Base-by-base conservation (phyloP, 1,284 basidiomycete genomes). In the Clitocybe nebularis region DNA sequence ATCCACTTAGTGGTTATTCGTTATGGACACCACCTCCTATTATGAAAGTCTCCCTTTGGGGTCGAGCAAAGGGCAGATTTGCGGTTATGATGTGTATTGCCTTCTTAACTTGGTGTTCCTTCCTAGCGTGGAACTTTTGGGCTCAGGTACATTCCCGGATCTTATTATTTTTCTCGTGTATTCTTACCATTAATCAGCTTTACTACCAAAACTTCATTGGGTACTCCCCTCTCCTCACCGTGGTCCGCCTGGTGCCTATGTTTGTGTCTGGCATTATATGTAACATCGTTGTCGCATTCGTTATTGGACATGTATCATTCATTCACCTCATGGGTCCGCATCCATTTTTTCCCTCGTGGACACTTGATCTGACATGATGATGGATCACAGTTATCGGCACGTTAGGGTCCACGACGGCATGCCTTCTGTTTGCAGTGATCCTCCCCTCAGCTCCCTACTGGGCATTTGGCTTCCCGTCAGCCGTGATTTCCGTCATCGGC, bases 241-340 rank as follows among this genome's bases (percentile, higher is more conserved):
- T 92, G 63, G 58, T 92, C 19, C 79, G 87, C 5, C 72, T 93
- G 49, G 51, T 93, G 3, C 92, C 92, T 0, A 88, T 87, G 76
- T 76, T 79, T 13, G 61, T 90, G 22, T 77, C 74, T 4, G 89
- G 89, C 5, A 52, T 84, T 13, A 39, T 81, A 5, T 87, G 83
- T 55, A 90, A 89, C 55, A 56, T 84, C 16, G 62, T 89, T 48
- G 77, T 89, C 14, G 79, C 81, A 0, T 56, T 82, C 34, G 65
- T 83, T 40, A 69, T 85, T 13, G 70, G 74, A 0, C 77, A 68
- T 39, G 66, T 86, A 3, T 68, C 77, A 1, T 58, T 84, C 0
- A 62, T 79, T 1, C 70, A 66, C 45, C 70, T 89, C 38, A 62
- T 82, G 23, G 69, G 81, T 83, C 10, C 3, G 10, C 13, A 20